These are phyloP conservation scores for Macrolepiota albuminosa DNA, from an alignment of 768 basidiomycete genomes.

Conservation along the genomic window DNA sequence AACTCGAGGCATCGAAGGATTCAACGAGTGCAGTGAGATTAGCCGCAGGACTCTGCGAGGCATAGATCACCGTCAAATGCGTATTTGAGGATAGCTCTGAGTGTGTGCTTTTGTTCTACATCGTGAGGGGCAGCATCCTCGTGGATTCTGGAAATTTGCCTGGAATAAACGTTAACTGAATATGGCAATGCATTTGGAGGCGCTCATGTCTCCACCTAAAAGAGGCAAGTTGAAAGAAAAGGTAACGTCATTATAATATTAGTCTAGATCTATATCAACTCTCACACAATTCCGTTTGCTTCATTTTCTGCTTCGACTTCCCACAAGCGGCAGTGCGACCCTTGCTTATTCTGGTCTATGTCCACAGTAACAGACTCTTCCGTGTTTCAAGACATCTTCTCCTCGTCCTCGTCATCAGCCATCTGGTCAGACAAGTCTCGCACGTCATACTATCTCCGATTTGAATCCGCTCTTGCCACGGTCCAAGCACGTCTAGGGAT, in stretches of 20 bases:
- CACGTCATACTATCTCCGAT: constrained; percentile 28
- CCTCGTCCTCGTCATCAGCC: constrained; percentile 28
- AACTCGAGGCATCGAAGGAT: not conserved
- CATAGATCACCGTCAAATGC: not conserved
- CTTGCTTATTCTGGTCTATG: constrained; percentile 14
- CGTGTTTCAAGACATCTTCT: constrained; percentile 37
- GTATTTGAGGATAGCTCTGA: not conserved
- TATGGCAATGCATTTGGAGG: not conserved
- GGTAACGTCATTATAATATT: not conserved
- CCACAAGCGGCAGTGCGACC: not conserved
- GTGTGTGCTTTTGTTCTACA: not conserved
- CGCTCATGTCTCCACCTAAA: not conserved
- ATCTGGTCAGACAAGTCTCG: constrained; percentile 37
- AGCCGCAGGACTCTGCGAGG: not conserved
- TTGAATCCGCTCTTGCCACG: constrained; percentile 28
- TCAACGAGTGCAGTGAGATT: not conserved
- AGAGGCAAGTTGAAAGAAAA: not conserved
- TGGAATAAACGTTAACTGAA: not conserved
- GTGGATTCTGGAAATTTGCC: not conserved
- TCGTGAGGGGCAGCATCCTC: not conserved
- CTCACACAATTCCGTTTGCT: not conserved
- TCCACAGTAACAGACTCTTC: constrained; percentile 29
- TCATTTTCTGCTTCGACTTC: not conserved
- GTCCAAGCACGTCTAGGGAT: constrained; percentile 34
- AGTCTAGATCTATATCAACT: not conserved